A percentile compares a stretch with the other conserved stretches of the same genome.
Evolutionary conservation across 2,329 filamentous ascomycete species (phyloP).

Genomic region (Trichoderma atrobrunneum): DNA sequence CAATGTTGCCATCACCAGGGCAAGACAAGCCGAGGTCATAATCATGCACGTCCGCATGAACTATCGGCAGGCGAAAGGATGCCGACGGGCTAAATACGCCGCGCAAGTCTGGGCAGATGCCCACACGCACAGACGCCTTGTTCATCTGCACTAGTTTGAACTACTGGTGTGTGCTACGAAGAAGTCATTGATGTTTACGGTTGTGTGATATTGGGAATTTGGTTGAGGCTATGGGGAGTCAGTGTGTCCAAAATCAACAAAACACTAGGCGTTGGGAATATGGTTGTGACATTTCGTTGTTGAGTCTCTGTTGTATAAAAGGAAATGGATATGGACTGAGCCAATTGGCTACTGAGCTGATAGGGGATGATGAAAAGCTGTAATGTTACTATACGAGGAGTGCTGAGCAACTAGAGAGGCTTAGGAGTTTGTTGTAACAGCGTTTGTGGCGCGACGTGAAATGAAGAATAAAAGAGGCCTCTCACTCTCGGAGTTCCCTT

Average conservation of each 20-base stretch:
- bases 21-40: slow-evolving; percentile 44
- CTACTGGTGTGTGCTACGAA: background rate
- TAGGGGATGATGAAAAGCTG: background rate
- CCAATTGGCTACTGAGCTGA: background rate
- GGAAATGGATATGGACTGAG: background rate
- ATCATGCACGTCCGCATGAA: slow-evolving; percentile 43
- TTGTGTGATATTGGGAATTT: background rate
- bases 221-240: background rate
- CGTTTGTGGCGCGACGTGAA: background rate
- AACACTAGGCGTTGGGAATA: background rate
- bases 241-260: background rate
- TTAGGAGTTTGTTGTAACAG: background rate
- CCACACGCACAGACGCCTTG: slow-evolving; percentile 23
- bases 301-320: background rate
- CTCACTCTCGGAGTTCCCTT: background rate
- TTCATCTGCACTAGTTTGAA: slow-evolving; percentile 14
- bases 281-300: background rate
- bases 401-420: background rate
- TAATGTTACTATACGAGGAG: background rate
- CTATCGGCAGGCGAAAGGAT: slow-evolving; percentile 19
- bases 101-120: slow-evolving; percentile 36
- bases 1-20: slow-evolving; percentile 46
- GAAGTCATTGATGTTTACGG: background rate
- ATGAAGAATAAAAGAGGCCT: background rate
- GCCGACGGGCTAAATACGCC: slow-evolving; percentile 25